Evolutionary conservation across 441 rosid genomes (phyloP), one percentile per base, ranked within the genome.

Genomic region (Erodium moschatum): DNA sequence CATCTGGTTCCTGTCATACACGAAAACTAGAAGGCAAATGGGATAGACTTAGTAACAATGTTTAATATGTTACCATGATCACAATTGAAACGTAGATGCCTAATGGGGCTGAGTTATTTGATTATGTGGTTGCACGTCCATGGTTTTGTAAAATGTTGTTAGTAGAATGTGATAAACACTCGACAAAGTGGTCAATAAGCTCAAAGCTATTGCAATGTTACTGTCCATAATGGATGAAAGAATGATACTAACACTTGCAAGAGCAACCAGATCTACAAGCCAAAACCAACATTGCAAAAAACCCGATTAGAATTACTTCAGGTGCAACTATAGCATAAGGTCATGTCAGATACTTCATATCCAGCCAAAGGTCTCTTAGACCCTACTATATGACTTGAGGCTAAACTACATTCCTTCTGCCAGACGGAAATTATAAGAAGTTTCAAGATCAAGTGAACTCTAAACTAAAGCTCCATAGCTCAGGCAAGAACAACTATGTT

Each of bases 1-100:
- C 87, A 78, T 77, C 75, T 93, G 96, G 85, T 89, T 82, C 82
- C 97, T 88, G 67, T 93, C 93, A 33, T 91, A 91, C 73, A 91
- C 95, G 31, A 93, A 93, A 78, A 72, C 98, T 93, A 79, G 67
- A 18, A 31, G 21, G 24, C 24, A 10, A 76, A 68, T 10, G 18
- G 46, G 65, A 54, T 52, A 12, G 9, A 50, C 3, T 56, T 40
- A 31, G 12, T 35, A 62, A 27, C 60, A 73, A 24, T 15, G 7
- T 21, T 15, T 42, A 9, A 42, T 2, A 42, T 42, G 48, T 33
- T 33, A 3, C 38, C 1, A 33, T 33, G 38, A 24, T 24, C 27
- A 24, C 2, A 24, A 24, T 24, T 24, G 27, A 24, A 24, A 24
- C 48, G 10, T 8, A 42, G 48, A 42, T 8, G 48, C 48, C 48